Evolutionary conservation across 179 eudicot genomes (phyloP).

Genomic region (Corrigiola litoralis): DNA sequence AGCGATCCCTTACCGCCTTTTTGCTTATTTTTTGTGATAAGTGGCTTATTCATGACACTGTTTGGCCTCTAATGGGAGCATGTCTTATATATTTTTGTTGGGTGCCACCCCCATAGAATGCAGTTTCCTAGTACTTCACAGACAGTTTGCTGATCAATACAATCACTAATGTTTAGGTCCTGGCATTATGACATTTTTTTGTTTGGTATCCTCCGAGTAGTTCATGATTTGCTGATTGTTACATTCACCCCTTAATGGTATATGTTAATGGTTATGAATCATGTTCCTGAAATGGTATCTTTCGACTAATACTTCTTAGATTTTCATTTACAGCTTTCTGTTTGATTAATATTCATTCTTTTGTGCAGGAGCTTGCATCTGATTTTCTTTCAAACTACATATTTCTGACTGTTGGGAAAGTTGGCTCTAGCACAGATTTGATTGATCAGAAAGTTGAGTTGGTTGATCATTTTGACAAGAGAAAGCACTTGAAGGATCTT

Average conservation of each 20-base stretch:
- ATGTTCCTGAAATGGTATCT: not conserved
- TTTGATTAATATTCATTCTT: not conserved
- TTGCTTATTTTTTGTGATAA: not conserved
- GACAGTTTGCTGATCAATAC: not conserved
- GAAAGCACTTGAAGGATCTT: slow-evolving; percentile 41
- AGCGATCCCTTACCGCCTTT: not conserved
- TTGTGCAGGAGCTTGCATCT: slow-evolving; percentile 65
- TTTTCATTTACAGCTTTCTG: not conserved
- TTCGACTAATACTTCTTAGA: not conserved
- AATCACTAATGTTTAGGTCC: no score
- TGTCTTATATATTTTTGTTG: not conserved
- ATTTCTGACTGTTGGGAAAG: slow-evolving; percentile 73
- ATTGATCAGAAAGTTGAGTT: slow-evolving; percentile 61
- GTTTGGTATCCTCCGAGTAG: no score
- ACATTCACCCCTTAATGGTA: no score
- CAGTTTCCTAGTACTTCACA: no score
- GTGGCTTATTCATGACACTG: not conserved
- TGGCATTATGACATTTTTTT: no score
- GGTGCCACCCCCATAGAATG: not conserved
- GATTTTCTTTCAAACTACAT: slow-evolving; percentile 76
- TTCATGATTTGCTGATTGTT: no score
- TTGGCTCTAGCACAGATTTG: slow-evolving; percentile 78
- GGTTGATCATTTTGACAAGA: slow-evolving; percentile 61
- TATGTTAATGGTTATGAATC: no score
- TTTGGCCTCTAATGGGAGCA: not conserved